Conservation (phyloP, 768 basidiomycete species). For the Russula griseocarnosa region DNA sequence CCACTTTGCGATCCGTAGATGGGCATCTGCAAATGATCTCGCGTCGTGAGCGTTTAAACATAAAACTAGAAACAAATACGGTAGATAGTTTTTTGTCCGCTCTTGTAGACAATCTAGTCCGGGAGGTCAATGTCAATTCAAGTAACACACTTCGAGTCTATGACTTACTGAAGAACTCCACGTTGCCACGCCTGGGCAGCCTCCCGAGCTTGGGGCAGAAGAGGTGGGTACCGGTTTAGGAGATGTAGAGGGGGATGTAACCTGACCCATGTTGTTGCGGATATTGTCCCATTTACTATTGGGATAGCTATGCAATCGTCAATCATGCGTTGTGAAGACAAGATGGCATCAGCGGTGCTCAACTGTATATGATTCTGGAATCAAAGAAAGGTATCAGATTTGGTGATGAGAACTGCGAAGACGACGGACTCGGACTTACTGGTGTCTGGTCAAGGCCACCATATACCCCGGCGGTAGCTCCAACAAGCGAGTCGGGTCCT, state of each 20-base stretch:
- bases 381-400: neutral
- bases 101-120: constrained; percentile 42
- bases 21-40: constrained; percentile 36
- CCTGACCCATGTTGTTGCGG: constrained; percentile 48
- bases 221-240: constrained; percentile 30
- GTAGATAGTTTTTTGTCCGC: constrained; percentile 46
- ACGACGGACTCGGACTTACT: constrained; percentile 30
- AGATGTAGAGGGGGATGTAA: constrained; percentile 31
- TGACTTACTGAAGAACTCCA: constrained; percentile 45
- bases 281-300: constrained; percentile 4
- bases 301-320: constrained; percentile 43
- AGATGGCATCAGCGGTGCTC: constrained; percentile 19
- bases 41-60: neutral
- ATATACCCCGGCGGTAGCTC: constrained; percentile 44
- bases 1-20: constrained; percentile 61
- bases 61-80: constrained; percentile 34
- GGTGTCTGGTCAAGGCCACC: constrained; percentile 55
- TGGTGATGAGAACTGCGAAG: neutral
- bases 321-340: neutral
- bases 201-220: constrained; percentile 32
- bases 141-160: neutral
- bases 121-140: neutral
- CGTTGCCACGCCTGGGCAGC: constrained; percentile 44
- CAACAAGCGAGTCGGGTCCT: constrained; percentile 56
- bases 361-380: constrained; percentile 58